Percentiles rank a stretch among this genome's conserved stretches.
Conservation (phyloP, 2,329 filamentous ascomycete genomes). For the Fusarium sp. region DNA sequence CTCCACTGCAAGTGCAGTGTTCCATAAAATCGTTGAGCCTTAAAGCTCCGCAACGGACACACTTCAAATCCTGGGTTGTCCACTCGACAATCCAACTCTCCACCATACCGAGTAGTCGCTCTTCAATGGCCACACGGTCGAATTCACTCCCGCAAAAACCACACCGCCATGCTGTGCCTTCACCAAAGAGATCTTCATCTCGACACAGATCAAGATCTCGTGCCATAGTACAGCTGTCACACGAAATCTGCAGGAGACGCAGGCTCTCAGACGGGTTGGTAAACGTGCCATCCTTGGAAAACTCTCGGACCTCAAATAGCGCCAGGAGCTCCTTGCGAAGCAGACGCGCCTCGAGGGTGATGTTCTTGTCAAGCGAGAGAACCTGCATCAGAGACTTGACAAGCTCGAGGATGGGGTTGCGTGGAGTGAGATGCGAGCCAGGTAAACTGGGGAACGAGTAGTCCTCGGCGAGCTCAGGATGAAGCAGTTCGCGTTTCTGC, state of each 20-base stretch:
- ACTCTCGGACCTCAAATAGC: constrained; percentile 95
- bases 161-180: constrained; percentile 76
- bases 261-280: constrained; percentile 85
- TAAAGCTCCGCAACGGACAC: constrained; percentile 76
- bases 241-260: constrained; percentile 80
- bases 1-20: constrained; percentile 92
- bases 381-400: constrained; percentile 96
- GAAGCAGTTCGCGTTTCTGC: constrained; percentile 88
- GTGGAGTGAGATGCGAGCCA: constrained; percentile 67
- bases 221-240: constrained; percentile 89
- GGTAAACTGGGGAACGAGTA: constrained; percentile 88
- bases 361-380: constrained; percentile 88
- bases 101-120: constrained; percentile 81
- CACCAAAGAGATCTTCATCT: constrained; percentile 79
- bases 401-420: constrained; percentile 86
- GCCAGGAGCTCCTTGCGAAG: constrained; percentile 89
- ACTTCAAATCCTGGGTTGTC: constrained; percentile 91
- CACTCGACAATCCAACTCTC: constrained; percentile 82
- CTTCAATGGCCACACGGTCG: constrained; percentile 85
- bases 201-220: constrained; percentile 93
- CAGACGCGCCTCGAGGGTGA: constrained; percentile 86
- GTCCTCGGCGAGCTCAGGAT: constrained; percentile 87
- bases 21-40: constrained; percentile 95
- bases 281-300: constrained; percentile 88
- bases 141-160: constrained; percentile 80